These are phyloP conservation scores for Millerago galiae DNA, from an alignment of 805 yeast genomes.

Conservation along the genomic window DNA sequence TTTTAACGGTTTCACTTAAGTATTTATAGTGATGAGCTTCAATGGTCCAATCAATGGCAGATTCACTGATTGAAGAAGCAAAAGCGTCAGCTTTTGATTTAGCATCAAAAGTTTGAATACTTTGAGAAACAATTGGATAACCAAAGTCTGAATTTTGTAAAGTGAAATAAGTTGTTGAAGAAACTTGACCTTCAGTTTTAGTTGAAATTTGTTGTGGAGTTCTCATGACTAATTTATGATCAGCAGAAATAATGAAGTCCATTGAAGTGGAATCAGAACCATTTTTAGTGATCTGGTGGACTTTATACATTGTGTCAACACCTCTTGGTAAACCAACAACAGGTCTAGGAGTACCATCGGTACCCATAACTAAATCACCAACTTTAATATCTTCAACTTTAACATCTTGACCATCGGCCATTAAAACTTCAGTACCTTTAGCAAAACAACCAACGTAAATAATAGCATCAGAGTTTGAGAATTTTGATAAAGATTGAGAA, in stretches of 20 bases:
- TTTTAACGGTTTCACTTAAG: slow-evolving; percentile 25
- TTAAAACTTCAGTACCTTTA: slow-evolving; percentile 35
- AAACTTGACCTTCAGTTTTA: too few relatives aligned
- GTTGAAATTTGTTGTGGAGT: slow-evolving; percentile 26
- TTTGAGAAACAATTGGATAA: not conserved
- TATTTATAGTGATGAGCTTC: slow-evolving; percentile 32
- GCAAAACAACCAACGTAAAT: slow-evolving; percentile 76
- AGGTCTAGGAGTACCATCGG: slow-evolving; percentile 34
- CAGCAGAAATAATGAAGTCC: slow-evolving; percentile 30
- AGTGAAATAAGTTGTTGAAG: slow-evolving; percentile 23
- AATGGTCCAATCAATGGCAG: slow-evolving; percentile 29
- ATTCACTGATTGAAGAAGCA: slow-evolving; percentile 11
- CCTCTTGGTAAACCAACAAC: slow-evolving; percentile 39
- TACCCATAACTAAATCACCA: slow-evolving; percentile 37
- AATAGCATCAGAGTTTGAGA: slow-evolving; percentile 94
- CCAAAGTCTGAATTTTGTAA: slow-evolving; percentile 15
- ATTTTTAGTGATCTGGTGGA: slow-evolving; percentile 21
- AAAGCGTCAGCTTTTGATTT: slow-evolving; percentile 19
- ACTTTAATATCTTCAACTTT: slow-evolving; percentile 29
- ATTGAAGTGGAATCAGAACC: slow-evolving; percentile 3
- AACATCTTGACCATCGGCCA: slow-evolving; percentile 35
- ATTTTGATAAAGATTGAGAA: slow-evolving; percentile 94
- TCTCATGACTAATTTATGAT: slow-evolving; percentile 33
- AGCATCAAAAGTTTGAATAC: slow-evolving; percentile 9
- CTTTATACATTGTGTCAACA: slow-evolving; percentile 34